A percentile compares a stretch with the other conserved stretches of the same genome.
These are phyloP conservation scores for Thermothelomyces thermophilus DNA, from an alignment of 2,329 filamentous ascomycete genomes.

Conservation along the genomic window DNA sequence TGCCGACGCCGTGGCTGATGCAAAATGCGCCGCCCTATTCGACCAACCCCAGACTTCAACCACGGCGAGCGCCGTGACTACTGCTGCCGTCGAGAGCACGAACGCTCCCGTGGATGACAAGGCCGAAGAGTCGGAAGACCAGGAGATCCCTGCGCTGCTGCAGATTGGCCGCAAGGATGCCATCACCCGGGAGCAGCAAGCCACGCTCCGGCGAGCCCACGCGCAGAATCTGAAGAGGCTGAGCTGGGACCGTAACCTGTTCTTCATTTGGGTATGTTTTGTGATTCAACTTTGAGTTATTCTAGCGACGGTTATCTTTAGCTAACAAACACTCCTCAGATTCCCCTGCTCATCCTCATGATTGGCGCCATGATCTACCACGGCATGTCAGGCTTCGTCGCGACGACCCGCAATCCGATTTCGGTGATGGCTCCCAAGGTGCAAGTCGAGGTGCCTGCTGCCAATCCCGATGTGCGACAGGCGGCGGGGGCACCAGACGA, in stretches of 20 bases:
- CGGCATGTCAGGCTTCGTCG: constrained; percentile 9
- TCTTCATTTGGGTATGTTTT: constrained; percentile 57
- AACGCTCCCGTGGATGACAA: constrained; percentile 29
- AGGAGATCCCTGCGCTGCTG: constrained; percentile 38
- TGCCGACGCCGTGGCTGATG: constrained; percentile 52
- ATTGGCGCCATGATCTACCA: constrained; percentile 14
- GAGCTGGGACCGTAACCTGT: constrained; percentile 58
- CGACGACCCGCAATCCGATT: background rate
- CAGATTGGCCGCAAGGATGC: constrained; percentile 57
- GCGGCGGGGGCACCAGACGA: background rate
- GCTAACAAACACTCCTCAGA: constrained; percentile 4
- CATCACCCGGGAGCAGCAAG: constrained; percentile 59
- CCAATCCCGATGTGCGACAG: background rate
- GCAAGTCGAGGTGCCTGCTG: background rate
- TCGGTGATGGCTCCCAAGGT: background rate
- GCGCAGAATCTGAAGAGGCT: constrained; percentile 57
- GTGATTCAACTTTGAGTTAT: background rate
- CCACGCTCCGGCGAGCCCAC: constrained; percentile 54
- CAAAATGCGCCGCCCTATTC: constrained; percentile 48
- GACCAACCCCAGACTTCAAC: constrained; percentile 34
- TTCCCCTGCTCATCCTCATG: constrained; percentile 18
- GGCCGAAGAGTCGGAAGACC: constrained; percentile 35
- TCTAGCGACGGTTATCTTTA: background rate
- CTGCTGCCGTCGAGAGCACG: background rate
- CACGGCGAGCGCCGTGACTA: constrained; percentile 15